A percentile compares a stretch with the other conserved stretches of the same genome.
Conservation (phyloP, 371 early-diverging fungal genomes). For the Actinomucor elegans region DNA sequence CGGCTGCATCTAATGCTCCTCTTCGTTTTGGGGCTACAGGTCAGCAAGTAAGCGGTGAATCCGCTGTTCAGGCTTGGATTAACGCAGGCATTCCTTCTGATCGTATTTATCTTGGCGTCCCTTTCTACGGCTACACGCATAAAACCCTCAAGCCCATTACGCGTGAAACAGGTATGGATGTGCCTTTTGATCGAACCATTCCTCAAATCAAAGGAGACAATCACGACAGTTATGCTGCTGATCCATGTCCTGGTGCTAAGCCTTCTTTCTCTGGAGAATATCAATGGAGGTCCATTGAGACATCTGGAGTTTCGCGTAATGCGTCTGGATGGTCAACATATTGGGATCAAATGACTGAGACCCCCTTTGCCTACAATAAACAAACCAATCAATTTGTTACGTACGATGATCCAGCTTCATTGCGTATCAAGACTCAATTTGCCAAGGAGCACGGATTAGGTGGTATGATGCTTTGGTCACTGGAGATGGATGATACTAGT, state of each 20-base stretch:
- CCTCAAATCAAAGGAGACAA: constrained; percentile 25
- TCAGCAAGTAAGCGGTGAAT: constrained; percentile 14
- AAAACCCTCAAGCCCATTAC: constrained; percentile 9
- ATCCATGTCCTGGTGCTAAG: constrained; percentile 22
- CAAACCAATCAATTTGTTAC: constrained; percentile 43
- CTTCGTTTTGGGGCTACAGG: constrained; percentile 32
- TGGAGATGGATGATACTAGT: constrained; percentile 27
- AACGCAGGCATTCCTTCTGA: constrained; percentile 57
- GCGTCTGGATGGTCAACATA: constrained; percentile 19
- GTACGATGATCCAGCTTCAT: constrained; percentile 52
- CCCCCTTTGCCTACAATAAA: constrained; percentile 55
- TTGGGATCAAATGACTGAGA: constrained; percentile 44
- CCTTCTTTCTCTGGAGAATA: constrained; percentile 23
- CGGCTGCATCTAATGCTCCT: constrained; percentile 63
- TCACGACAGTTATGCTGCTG: constrained; percentile 21
- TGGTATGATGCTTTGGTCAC: constrained; percentile 57
- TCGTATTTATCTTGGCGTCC: constrained; percentile 55
- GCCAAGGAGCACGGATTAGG: constrained; percentile 38
- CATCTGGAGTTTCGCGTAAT: constrained; percentile 3
- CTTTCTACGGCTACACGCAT: constrained; percentile 57
- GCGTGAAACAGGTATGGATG: not conserved
- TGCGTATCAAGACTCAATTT: constrained; percentile 44
- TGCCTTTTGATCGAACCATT: constrained; percentile 8
- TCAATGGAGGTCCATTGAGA: constrained; percentile 22
- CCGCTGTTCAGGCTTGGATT: constrained; percentile 47